Evolutionary conservation across 1,284 basidiomycete genomes (phyloP), one percentile per base, ranked within the genome.

Genomic region (Sutorius eximius): DNA sequence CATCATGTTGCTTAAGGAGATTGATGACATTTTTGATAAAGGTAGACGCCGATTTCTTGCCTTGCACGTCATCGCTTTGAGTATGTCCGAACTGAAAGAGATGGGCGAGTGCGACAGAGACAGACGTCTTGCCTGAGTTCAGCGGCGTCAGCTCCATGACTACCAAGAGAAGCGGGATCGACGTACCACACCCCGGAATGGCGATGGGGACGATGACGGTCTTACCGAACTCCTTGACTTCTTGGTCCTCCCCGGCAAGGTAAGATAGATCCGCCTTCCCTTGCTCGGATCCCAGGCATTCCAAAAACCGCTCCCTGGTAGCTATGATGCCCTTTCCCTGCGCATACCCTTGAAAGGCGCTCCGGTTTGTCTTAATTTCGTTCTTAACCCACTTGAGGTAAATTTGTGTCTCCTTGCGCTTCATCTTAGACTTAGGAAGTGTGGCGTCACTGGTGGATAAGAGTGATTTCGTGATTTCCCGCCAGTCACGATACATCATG

Each of bases 401-500:
- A 52, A 78, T 59, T 60, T 74, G 74, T 18, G 89, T 90, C 74
- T 92, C 90, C 20, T 77, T 68, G 36, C 87, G 75, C 60, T 79
- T 79, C 75, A 89, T 76, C 73, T 85, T 89, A 46, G 73, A 73
- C 68, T 82, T 82, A 3, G 85, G 80, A n/a, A 88, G 67, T 22
- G 70, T 72, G 11, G 59, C 67, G 2, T 72, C 63, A 16, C 54
- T 46, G 43, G 65, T 55, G 1, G 78, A 74, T 7, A 97, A 77
- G 32, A 96, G 76, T 18, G 71, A 75, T 66, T 93, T 90, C 8
- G 97, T 98, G 48, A 96, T 80, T 73, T 99, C 97, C 51, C 97
- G 81, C 95, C 95, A 99, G 69, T 98, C 93, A 48, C 97, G 87
- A 73, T 98, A 98, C 86, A 97, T 96, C 77, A 98, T 86, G 70